Evolutionary conservation across 2,329 filamentous ascomycete genomes (phyloP).

Genomic region (Pseudogymnoascus sp.): DNA sequence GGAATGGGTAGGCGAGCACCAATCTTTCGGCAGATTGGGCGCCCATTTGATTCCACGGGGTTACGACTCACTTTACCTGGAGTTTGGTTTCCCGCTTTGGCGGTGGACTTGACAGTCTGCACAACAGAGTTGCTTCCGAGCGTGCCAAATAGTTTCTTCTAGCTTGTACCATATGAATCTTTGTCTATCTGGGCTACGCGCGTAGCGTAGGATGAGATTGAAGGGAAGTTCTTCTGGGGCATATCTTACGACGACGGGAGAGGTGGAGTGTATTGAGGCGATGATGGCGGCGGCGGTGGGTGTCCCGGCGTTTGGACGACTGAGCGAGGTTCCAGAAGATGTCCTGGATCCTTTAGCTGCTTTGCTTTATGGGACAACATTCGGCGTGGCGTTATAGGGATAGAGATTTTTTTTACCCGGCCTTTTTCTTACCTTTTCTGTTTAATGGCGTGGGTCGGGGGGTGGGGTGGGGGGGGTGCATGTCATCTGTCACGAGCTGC

Average conservation of each 20-base stretch:
- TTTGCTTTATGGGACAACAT: constrained; percentile 19
- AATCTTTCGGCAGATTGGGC: constrained; percentile 16
- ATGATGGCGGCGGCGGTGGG: constrained; percentile 17
- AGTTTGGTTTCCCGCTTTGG: constrained; percentile 15
- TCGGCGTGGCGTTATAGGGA: constrained; percentile 14
- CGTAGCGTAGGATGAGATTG: constrained; percentile 19
- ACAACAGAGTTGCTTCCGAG: constrained; percentile 23
- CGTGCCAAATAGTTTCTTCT: constrained; percentile 26
- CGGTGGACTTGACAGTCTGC: constrained; percentile 18
- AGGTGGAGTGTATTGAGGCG: constrained; percentile 23
- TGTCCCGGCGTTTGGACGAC: not conserved
- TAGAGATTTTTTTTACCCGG: constrained; percentile 1
- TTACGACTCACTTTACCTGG: constrained; percentile 25
- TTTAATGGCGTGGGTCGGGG: constrained; percentile 10
- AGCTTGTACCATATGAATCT: constrained; percentile 23
- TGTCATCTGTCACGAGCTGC: constrained; percentile 7
- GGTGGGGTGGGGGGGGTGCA: constrained; percentile 11
- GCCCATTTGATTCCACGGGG: constrained; percentile 26
- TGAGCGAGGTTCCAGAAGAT: constrained; percentile 7
- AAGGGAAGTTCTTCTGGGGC: constrained; percentile 22
- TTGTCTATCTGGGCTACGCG: constrained; percentile 24
- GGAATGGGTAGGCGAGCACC: constrained; percentile 15
- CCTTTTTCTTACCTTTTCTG: constrained; percentile 4
- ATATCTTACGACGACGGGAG: constrained; percentile 15
- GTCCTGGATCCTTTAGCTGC: constrained; percentile 20